These are phyloP conservation scores for Metschnikowia noctiluminum DNA, from an alignment of 805 yeast genomes.

Conservation along the genomic window DNA sequence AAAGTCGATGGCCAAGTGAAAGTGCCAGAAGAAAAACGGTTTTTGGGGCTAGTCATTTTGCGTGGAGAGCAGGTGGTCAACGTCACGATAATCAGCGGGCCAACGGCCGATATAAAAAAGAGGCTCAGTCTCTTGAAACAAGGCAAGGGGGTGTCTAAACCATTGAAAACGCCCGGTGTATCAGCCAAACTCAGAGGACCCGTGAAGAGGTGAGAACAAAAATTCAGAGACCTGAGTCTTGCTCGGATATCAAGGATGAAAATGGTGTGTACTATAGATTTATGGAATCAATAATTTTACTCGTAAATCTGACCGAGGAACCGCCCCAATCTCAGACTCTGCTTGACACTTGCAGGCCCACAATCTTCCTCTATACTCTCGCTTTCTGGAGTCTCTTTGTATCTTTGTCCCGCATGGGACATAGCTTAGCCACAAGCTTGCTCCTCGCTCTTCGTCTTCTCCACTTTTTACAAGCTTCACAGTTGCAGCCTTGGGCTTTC, in stretches of 20 bases:
- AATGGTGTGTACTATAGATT: conserved; percentile 5
- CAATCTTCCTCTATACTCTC: too few species aligned
- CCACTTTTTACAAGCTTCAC: too few species aligned
- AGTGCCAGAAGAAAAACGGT: conserved; percentile 63
- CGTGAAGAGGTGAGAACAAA: conserved; percentile 5
- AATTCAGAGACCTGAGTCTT: background rate
- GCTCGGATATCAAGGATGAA: background rate
- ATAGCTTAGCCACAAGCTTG: too few species aligned
- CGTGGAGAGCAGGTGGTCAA: conserved; percentile 87
- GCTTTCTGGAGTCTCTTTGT: too few species aligned
- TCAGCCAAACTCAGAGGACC: conserved; percentile 27
- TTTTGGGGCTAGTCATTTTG: conserved; percentile 75
- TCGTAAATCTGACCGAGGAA: too few species aligned
- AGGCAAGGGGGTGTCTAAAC: conserved; percentile 29
- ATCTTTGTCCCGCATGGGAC: too few species aligned
- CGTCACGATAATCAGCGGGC: conserved; percentile 61
- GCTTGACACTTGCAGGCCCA: too few species aligned
- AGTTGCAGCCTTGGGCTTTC: conserved; percentile 13
- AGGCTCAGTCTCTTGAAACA: conserved; percentile 20
- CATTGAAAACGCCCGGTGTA: conserved; percentile 29
- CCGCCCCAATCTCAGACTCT: too few species aligned
- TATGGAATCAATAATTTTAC: too few species aligned
- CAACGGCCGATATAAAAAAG: conserved; percentile 45
- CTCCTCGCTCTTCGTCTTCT: too few species aligned
- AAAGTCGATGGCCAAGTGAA: conserved; percentile 25